phyloP scores from a whole-genome alignment of 139 green algal species.

The Chlorella sorokiniana region DNA sequence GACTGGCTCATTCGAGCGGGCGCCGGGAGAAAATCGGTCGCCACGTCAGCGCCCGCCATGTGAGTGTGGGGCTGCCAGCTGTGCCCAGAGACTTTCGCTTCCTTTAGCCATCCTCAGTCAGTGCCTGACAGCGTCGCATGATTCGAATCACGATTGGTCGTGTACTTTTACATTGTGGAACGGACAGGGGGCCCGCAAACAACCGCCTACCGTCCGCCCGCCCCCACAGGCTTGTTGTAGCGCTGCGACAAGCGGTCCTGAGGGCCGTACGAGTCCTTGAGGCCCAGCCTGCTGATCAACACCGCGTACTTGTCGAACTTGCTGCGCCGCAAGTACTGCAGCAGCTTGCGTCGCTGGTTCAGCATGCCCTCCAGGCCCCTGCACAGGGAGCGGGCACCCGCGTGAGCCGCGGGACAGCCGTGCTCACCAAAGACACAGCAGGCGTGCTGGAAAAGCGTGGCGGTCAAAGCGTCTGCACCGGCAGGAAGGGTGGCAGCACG shows the following conservation, averaged over 20 bases:
- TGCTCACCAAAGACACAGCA: not conserved
- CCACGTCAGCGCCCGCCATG: no score
- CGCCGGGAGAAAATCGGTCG: no score
- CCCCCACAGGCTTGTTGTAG: conserved; percentile 8
- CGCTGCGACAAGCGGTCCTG: conserved; percentile 35
- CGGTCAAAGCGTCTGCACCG: not conserved
- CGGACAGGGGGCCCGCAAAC: no score
- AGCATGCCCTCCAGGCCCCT: conserved; percentile 60
- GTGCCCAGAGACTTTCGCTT: no score
- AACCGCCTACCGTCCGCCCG: no score
- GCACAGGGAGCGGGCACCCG: not conserved
- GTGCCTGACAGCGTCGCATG: no score
- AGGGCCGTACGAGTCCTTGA: conserved; percentile 63
- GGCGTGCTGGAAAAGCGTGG: not conserved
- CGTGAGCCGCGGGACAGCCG: not conserved
- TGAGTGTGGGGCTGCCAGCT: no score
- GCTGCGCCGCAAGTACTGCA: conserved; percentile 63
- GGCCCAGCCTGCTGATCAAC: conserved; percentile 46
- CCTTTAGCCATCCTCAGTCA: no score
- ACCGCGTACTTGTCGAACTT: conserved; percentile 64
- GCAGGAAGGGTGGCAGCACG: not conserved
- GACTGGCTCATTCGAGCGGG: no score
- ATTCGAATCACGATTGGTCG: no score
- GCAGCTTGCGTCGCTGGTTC: conserved; percentile 52
- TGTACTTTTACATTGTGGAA: no score